Conservation (phyloP, 331 rosid species). For the Acacia concinna region DNA sequence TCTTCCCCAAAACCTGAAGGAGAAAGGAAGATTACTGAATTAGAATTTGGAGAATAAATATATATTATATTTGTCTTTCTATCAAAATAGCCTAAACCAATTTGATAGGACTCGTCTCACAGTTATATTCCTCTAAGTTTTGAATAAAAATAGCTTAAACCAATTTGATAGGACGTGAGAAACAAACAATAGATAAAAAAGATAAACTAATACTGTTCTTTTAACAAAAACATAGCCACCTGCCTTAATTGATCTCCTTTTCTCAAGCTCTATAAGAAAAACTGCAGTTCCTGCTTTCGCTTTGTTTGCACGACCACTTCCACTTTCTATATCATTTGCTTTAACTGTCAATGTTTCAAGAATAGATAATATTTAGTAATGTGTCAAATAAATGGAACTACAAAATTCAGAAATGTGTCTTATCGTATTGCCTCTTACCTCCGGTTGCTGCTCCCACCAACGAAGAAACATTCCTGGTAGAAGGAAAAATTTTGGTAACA, state of each 20-base stretch:
- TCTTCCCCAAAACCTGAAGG: constrained; percentile 72
- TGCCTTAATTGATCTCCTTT: constrained; percentile 60
- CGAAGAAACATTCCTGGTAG: constrained; percentile 34
- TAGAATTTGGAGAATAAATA: too few relatives aligned
- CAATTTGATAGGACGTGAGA: not conserved
- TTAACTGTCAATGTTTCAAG: constrained; percentile 19
- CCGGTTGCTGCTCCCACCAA: not conserved
- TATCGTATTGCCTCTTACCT: constrained; percentile 32
- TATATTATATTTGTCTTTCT: too few relatives aligned
- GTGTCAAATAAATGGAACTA: not conserved
- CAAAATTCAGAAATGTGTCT: not conserved
- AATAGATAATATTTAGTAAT: not conserved
- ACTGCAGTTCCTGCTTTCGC: constrained; percentile 57
- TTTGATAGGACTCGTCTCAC: not conserved
- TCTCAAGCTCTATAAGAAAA: constrained; percentile 61
- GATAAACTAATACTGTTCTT: not conserved
- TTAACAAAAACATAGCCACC: not conserved
- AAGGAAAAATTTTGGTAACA: not conserved
- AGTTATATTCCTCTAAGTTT: not conserved
- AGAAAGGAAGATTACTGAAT: constrained; percentile 13
- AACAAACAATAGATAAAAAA: not conserved
- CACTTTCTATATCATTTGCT: constrained; percentile 36
- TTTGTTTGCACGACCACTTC: constrained; percentile 25
- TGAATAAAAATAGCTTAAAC: not conserved
- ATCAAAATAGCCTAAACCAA: not conserved